A percentile compares a stretch with the other conserved stretches of the same genome.
These are phyloP conservation scores for Syncephalis fuscata DNA, from an alignment of 371 early-diverging fungal species.

Conservation along the genomic window DNA sequence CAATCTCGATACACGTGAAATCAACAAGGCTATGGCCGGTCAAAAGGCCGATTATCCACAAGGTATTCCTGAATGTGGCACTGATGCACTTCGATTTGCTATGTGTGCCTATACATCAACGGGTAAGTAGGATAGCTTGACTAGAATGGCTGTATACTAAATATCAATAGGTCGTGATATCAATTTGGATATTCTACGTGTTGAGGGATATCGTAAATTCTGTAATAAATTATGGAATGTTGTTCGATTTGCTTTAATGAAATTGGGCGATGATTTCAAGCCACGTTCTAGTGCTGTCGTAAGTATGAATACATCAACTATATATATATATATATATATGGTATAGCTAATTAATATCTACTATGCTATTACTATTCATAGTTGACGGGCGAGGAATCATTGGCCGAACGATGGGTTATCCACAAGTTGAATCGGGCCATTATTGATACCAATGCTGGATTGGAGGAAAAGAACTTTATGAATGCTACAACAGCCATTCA, in stretches of 20 bases:
- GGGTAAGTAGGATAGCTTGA: neutral
- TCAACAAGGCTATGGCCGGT: slow-evolving; percentile 72
- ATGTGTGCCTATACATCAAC: slow-evolving; percentile 83
- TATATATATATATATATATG: neutral
- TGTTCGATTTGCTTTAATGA: slow-evolving; percentile 82
- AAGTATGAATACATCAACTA: slow-evolving; percentile 1
- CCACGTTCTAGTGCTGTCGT: slow-evolving; percentile 33
- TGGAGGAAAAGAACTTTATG: slow-evolving; percentile 92
- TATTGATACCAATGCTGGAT: slow-evolving; percentile 47
- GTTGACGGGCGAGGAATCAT: slow-evolving; percentile 64
- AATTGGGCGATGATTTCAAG: slow-evolving; percentile 70
- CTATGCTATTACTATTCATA: slow-evolving; percentile 8
- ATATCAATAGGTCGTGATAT: slow-evolving; percentile 66
- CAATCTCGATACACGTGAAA: slow-evolving; percentile 90
- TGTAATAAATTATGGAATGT: slow-evolving; percentile 99
- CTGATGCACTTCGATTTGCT: slow-evolving; percentile 98
- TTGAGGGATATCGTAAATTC: slow-evolving; percentile 98
- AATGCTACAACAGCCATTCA: slow-evolving; percentile 77
- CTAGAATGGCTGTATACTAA: too few relatives aligned
- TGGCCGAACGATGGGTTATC: slow-evolving; percentile 90
- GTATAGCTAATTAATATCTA: too few relatives aligned
- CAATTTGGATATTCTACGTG: slow-evolving; percentile 92
- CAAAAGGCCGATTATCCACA: slow-evolving; percentile 91
- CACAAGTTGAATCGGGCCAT: slow-evolving; percentile 74
- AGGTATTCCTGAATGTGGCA: slow-evolving; percentile 98